Conservation (phyloP, 805 yeast species). For the Candida easanensis region DNA sequence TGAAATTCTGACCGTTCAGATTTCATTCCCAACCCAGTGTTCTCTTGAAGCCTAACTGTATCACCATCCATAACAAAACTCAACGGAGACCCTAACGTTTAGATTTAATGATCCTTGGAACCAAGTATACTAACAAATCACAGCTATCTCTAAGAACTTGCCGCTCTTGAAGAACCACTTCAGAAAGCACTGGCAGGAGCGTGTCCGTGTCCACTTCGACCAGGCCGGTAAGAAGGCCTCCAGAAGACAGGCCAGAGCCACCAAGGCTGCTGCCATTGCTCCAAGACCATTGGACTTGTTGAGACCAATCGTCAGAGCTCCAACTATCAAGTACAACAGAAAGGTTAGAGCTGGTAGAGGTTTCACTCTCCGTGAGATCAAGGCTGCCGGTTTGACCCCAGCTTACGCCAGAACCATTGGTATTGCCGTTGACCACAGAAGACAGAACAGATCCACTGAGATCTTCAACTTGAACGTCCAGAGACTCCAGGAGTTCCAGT, state of each 20-base stretch:
- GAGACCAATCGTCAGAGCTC: conserved; percentile 98
- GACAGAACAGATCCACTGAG: conserved; percentile 97
- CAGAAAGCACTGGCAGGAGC: conserved; percentile 99
- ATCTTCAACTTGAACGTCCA: conserved; percentile 91
- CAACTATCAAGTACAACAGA: conserved; percentile 98
- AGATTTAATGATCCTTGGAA: background rate
- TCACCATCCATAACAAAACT: background rate
- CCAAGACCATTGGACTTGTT: conserved; percentile 97
- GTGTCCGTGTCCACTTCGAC: conserved; percentile 99
- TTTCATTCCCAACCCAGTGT: background rate
- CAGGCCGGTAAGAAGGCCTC: conserved; percentile 99
- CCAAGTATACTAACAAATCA: conserved; percentile 1
- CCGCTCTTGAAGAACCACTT: conserved; percentile 99
- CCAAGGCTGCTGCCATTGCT: conserved; percentile 92
- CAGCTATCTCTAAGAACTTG: conserved; percentile 95
- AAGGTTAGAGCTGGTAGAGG: conserved; percentile 99
- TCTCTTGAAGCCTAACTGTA: no score
- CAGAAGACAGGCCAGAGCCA: conserved; percentile 92
- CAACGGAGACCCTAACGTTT: background rate
- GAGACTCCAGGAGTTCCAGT: conserved; percentile 94
- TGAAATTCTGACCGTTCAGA: background rate
- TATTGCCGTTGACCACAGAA: conserved; percentile 99
- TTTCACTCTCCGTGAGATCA: conserved; percentile 95
- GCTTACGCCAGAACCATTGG: conserved; percentile 98
- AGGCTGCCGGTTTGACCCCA: conserved; percentile 92